A percentile compares a stretch with the other conserved stretches of the same genome.
phyloP scores from a whole-genome alignment of 768 basidiomycete genomes.

The Heimioporus sp. region DNA sequence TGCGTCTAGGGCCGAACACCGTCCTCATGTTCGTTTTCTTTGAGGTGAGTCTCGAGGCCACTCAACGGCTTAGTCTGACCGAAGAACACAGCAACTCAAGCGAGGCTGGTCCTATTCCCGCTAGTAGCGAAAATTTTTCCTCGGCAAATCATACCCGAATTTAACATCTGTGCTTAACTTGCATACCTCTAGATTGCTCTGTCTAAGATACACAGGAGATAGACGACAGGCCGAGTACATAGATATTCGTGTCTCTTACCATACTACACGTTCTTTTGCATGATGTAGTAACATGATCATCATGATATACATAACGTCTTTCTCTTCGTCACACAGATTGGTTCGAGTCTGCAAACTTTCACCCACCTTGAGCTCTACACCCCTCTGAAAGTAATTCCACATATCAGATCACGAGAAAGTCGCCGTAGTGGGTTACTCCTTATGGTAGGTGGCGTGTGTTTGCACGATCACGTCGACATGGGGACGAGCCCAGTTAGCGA shows the following conservation, averaged over 20 bases:
- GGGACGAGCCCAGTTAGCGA: too few species aligned
- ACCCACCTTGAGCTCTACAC: too few species aligned
- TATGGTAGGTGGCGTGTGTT: too few species aligned
- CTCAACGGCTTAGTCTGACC: constrained; percentile 2
- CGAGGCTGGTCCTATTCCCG: constrained; percentile 44
- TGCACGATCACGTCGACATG: too few species aligned
- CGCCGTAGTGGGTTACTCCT: too few species aligned
- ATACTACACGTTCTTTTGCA: constrained; percentile 2
- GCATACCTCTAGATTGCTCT: constrained; percentile 1
- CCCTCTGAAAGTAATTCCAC: too few species aligned
- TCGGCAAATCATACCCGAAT: background rate
- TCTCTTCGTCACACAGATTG: too few species aligned
- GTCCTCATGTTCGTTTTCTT: constrained; percentile 83
- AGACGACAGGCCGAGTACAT: background rate
- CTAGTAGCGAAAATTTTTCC: background rate
- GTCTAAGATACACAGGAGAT: background rate
- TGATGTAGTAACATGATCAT: background rate
- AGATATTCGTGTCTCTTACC: constrained; percentile 8
- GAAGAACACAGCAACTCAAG: constrained; percentile 61
- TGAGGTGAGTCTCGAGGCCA: constrained; percentile 48
- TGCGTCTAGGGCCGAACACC: constrained; percentile 81
- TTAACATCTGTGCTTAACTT: background rate
- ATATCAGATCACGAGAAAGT: too few species aligned
- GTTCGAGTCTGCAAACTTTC: too few species aligned
- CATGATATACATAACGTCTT: background rate